Evolutionary conservation across 108 stramenopile genomes (phyloP).

Genomic region (Skeletonema menzelii): DNA sequence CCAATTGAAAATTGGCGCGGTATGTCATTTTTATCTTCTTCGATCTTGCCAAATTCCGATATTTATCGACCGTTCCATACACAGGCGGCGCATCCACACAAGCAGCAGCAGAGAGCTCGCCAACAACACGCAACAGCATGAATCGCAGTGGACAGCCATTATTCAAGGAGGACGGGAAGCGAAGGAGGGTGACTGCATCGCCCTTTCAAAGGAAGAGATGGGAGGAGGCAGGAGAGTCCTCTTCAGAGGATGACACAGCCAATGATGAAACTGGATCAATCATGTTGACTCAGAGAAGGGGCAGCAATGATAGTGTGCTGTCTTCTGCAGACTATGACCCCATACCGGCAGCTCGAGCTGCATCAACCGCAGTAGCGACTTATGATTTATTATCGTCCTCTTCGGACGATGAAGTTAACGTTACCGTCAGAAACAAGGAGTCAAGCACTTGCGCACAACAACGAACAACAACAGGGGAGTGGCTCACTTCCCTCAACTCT

Average conservation of each 20-base stretch:
- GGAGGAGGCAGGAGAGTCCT: background rate
- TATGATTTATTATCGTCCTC: background rate
- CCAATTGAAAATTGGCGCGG: too few species aligned
- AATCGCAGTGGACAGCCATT: background rate
- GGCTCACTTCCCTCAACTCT: conserved; percentile 5
- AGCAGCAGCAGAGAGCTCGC: background rate
- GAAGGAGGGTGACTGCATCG: conserved; percentile 6
- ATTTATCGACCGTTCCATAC: too few species aligned
- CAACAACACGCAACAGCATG: background rate
- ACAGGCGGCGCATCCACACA: background rate
- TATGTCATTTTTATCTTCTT: too few species aligned
- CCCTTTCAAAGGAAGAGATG: background rate
- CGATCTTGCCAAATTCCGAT: too few species aligned
- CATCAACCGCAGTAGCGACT: background rate
- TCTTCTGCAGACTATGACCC: background rate
- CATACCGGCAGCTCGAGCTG: background rate
- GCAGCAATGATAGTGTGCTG: background rate
- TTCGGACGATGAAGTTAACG: background rate
- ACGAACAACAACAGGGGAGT: background rate
- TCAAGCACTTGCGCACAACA: background rate
- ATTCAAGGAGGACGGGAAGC: background rate
- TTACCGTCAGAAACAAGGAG: background rate
- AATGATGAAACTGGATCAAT: background rate
- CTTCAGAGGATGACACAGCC: background rate
- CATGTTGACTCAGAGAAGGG: background rate